Evolutionary conservation across 2,329 filamentous ascomycete species (phyloP).

Genomic region (Byssoonygena ceratinophila): DNA sequence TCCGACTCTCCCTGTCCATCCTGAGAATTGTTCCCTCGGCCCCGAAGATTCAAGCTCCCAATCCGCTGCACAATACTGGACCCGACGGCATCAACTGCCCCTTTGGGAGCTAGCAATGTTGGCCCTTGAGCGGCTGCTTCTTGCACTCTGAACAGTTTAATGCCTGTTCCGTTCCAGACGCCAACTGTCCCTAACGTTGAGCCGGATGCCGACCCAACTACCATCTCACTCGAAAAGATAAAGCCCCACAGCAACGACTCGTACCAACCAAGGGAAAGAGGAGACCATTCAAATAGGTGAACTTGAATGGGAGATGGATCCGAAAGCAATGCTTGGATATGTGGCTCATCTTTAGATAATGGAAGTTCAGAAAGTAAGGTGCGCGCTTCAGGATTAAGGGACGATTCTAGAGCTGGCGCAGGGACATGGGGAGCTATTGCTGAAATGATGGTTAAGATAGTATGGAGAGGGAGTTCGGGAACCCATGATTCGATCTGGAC

Average conservation of each 20-base stretch:
- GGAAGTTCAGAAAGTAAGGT: slow-evolving; percentile 36
- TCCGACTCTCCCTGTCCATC: slow-evolving; percentile 24
- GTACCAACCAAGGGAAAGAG: slow-evolving; percentile 85
- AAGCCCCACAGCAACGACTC: slow-evolving; percentile 90
- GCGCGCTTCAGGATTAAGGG: slow-evolving; percentile 32
- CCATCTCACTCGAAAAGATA: slow-evolving; percentile 82
- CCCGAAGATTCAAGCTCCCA: slow-evolving; percentile 64
- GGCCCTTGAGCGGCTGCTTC: slow-evolving; percentile 71
- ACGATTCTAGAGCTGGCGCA: slow-evolving; percentile 36
- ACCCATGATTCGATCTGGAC: slow-evolving; percentile 77
- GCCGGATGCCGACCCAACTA: slow-evolving; percentile 39
- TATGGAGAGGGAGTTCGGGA: slow-evolving; percentile 81
- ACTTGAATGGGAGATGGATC: slow-evolving; percentile 65
- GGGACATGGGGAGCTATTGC: slow-evolving; percentile 43
- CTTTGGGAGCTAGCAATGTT: slow-evolving; percentile 70
- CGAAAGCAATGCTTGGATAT: slow-evolving; percentile 54
- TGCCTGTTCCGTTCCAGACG: slow-evolving; percentile 83
- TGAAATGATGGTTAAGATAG: slow-evolving; percentile 65
- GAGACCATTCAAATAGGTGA: slow-evolving; percentile 91
- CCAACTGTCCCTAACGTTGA: slow-evolving; percentile 71
- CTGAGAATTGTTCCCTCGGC: slow-evolving; percentile 31
- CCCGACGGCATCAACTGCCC: slow-evolving; percentile 86
- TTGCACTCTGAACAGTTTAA: slow-evolving; percentile 83
- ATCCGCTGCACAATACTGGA: slow-evolving; percentile 81
- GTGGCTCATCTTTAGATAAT: slow-evolving; percentile 40